These are phyloP conservation scores for Annulohypoxylon stygium DNA, from an alignment of 495 filamentous ascomycete genomes.

Conservation along the genomic window DNA sequence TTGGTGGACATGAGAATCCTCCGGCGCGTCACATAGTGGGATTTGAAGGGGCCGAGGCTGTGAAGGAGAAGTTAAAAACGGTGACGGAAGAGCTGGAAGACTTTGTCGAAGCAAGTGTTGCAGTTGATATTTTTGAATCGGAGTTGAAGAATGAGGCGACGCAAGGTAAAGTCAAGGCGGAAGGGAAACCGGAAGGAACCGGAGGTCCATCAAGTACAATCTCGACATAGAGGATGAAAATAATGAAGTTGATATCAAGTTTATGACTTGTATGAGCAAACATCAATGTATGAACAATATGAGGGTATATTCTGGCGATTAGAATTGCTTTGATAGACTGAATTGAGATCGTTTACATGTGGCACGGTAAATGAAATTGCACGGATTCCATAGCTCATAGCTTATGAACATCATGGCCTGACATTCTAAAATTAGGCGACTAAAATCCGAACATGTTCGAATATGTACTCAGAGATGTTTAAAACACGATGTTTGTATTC, in stretches of 20 bases:
- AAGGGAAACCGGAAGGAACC: conserved; percentile 37
- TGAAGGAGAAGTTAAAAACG: conserved; percentile 97
- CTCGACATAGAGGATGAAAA: conserved; percentile 21
- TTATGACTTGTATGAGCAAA: not conserved
- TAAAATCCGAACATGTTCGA: not conserved
- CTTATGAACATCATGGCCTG: not conserved
- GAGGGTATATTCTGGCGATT: not conserved
- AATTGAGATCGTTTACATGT: not conserved
- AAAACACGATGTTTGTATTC: too few species aligned
- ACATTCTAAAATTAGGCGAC: not conserved
- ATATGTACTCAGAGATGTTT: not conserved
- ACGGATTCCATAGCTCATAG: not conserved
- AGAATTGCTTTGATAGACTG: not conserved
- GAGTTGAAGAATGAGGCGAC: conserved; percentile 63
- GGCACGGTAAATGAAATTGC: not conserved
- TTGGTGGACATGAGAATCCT: conserved; percentile 95
- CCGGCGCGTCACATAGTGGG: conserved; percentile 95
- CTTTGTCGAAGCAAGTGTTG: conserved; percentile 89
- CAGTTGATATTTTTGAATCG: conserved; percentile 79
- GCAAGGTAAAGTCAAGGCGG: conserved; percentile 50
- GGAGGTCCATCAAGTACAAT: conserved; percentile 30
- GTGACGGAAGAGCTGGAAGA: conserved; percentile 96
- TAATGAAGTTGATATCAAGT: not conserved
- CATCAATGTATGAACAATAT: not conserved
- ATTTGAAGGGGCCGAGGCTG: conserved; percentile 85